Evolutionary conservation across 768 basidiomycete species (phyloP), one percentile per base, ranked within the genome.

Genomic region (Asterophora lycoperdoides): DNA sequence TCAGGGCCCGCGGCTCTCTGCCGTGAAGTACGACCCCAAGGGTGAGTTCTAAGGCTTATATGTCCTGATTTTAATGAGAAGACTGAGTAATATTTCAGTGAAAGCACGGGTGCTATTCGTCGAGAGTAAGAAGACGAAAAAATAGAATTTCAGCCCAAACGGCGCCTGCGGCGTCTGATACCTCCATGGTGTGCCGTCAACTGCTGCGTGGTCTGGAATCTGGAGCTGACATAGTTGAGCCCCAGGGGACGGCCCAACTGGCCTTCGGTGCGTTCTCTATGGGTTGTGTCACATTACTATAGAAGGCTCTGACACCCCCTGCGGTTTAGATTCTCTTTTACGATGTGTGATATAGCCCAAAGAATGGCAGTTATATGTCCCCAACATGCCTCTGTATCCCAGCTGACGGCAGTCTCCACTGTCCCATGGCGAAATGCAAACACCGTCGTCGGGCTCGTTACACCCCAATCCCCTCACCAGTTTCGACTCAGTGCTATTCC

Each of bases 1-100:
- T 9, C 66, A 78, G 60, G 86, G 83, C 2, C 82, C 89, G n/a
- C 86, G 79, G 65, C 69, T 95, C 42, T 83, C 89, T 7, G 84
- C 89, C n/a, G 86, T 94, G 58, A 95, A 94, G 66, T 94, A 93
- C 64, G 93, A 95, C 60, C 90, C 91, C 1, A 70, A 73, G 61
- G 89, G 92, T 91, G 64, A 49, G 81, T 64, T n/a, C 28, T 18
- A 7, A 13, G 19, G 15, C n/a, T 26, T 17, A 44, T 44, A 8
- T 15, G 15, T 23, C 26, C 44, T 26, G 1, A 8, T 23, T 17
- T 17, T 36, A 13, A 34, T 15, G 33, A 26, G 40, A 15, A 28
- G 13, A 15, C 8, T 36, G 17, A 23, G 6, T 6, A 23, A 23
- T 9, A 41, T 1, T 43, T 10, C 46, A 90, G 88, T 89, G 32